Conservation (phyloP, 148 eudicot species). For the Agrostemma githago region DNA sequence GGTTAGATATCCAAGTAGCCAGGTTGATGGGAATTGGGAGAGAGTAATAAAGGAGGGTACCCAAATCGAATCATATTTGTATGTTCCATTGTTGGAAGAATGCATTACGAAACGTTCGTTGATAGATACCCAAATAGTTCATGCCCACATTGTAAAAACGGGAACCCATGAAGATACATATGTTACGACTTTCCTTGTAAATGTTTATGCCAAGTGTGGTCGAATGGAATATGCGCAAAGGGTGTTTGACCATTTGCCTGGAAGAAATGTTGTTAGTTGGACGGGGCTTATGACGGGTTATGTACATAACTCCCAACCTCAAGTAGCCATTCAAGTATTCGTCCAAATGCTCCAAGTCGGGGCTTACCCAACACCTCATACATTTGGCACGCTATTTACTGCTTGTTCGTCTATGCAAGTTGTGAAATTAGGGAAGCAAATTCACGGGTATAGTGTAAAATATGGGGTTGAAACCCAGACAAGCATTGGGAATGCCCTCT, state of each 20-base stretch:
- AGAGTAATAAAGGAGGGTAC: constrained; percentile 34
- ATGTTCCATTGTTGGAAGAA: constrained; percentile 58
- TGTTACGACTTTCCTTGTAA: constrained; percentile 59
- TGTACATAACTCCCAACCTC: constrained; percentile 48
- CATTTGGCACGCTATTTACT: constrained; percentile 50
- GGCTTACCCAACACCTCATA: constrained; percentile 48
- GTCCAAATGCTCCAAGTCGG: constrained; percentile 51
- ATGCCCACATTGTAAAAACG: constrained; percentile 58
- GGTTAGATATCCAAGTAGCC: constrained; percentile 28
- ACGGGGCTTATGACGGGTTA: constrained; percentile 63
- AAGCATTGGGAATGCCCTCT: constrained; percentile 58
- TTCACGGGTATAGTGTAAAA: constrained; percentile 56
- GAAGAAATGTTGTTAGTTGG: constrained; percentile 67
- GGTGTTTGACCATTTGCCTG: constrained; percentile 49
- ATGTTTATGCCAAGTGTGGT: constrained; percentile 62
- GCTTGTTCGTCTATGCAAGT: constrained; percentile 47
- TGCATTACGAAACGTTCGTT: constrained; percentile 40
- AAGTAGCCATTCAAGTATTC: constrained; percentile 44
- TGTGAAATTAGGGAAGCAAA: constrained; percentile 45
- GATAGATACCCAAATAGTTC: constrained; percentile 36
- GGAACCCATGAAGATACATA: constrained; percentile 45
- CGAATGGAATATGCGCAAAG: constrained; percentile 49
- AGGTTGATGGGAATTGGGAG: constrained; percentile 33
- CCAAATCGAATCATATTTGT: constrained; percentile 36
- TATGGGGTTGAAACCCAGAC: constrained; percentile 45